A percentile compares a stretch with the other conserved stretches of the same genome.
Evolutionary conservation across 805 yeast species (phyloP).

Genomic region (Saccharomycopsis sp.): DNA sequence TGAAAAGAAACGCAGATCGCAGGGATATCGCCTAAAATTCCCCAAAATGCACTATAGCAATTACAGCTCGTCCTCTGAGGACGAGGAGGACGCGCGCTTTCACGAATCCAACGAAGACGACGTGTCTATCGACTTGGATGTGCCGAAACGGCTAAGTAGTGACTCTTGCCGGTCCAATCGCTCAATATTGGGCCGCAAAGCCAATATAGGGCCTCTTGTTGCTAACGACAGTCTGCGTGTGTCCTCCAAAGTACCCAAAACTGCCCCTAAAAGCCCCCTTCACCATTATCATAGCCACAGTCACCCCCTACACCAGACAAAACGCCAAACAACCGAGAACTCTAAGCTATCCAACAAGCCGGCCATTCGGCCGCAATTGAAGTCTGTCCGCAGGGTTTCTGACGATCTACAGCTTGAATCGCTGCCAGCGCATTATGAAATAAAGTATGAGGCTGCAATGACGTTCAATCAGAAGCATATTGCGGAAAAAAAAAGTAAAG

Average conservation of each 20-base stretch:
- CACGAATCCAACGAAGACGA: background rate
- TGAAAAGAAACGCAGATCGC: background rate
- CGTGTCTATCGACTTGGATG: background rate
- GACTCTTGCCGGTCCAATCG: background rate
- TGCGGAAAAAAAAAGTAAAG: too few species aligned
- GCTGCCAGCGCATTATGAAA: slow-evolving; percentile 31
- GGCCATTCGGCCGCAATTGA: slow-evolving; percentile 29
- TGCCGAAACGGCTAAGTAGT: background rate
- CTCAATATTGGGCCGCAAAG: background rate
- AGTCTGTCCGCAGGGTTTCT: slow-evolving; percentile 31
- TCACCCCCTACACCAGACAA: background rate
- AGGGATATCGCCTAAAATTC: background rate
- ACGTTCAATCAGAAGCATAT: slow-evolving; percentile 29
- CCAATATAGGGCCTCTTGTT: too few species aligned
- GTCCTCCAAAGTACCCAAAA: background rate
- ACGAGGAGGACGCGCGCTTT: background rate
- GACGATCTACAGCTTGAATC: slow-evolving; percentile 30
- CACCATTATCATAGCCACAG: background rate
- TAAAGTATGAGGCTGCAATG: slow-evolving; percentile 31
- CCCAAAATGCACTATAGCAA: background rate
- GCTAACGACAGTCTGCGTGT: too few species aligned
- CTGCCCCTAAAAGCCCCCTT: background rate
- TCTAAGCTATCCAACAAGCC: slow-evolving; percentile 15
- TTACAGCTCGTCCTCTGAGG: background rate
- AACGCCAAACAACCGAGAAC: background rate